phyloP scores from a whole-genome alignment of 306 rosid genomes.

The Alnus rubra region DNA sequence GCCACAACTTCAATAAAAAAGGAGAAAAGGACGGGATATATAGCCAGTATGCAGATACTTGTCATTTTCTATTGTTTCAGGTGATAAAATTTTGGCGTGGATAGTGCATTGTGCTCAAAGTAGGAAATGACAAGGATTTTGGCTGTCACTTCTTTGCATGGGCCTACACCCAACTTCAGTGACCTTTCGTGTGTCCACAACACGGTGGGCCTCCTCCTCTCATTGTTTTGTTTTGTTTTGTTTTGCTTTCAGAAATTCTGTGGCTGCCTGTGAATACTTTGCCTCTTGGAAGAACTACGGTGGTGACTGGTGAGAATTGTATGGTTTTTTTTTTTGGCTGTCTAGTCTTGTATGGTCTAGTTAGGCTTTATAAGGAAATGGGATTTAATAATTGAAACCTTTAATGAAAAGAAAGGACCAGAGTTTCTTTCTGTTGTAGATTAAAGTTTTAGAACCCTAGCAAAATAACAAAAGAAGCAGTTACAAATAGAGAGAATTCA shows the following conservation, averaged over 20 bases:
- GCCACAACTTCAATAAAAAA: not conserved
- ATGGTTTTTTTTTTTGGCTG: not conserved
- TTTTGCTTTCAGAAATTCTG: constrained; percentile 22
- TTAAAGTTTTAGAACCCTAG: not conserved
- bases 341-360: not conserved
- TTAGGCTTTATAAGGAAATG: not conserved
- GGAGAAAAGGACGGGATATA: not conserved
- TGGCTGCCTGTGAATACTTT: constrained; percentile 15
- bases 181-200: constrained; percentile 28
- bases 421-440: not conserved
- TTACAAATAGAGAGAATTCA: not conserved
- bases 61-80: constrained; percentile 4
- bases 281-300: constrained; percentile 25
- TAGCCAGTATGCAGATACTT: not conserved
- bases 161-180: constrained; percentile 32
- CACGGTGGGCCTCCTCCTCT: constrained; percentile 37
- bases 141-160: constrained; percentile 36
- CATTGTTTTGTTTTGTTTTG: constrained; percentile 18
- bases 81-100: constrained; percentile 38
- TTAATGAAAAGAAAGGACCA: not conserved
- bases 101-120: constrained; percentile 42
- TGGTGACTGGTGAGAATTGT: not conserved
- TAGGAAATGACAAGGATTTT: constrained; percentile 42
- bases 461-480: not conserved
- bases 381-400: not conserved